These are phyloP conservation scores for Neoboletus brunneissimus DNA, from an alignment of 768 basidiomycete genomes.

Conservation along the genomic window DNA sequence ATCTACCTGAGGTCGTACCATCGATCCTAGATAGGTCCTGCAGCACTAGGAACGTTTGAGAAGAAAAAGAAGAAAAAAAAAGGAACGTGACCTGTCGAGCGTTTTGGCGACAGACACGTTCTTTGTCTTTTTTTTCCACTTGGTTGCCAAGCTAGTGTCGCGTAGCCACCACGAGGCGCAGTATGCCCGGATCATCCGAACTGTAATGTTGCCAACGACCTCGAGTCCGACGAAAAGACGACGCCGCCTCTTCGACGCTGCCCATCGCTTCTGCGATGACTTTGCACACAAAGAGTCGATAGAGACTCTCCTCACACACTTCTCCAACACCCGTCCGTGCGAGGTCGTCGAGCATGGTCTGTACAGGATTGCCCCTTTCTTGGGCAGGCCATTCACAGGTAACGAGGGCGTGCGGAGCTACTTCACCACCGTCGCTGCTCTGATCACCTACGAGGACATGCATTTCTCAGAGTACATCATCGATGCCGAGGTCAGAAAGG, in stretches of 20 bases:
- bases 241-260: slow-evolving; percentile 40
- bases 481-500: slow-evolving; percentile 48
- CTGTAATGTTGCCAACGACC: neutral
- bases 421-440: slow-evolving; percentile 44
- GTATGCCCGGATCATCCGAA: neutral
- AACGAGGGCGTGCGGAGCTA: slow-evolving; percentile 44
- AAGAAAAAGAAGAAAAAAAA: neutral
- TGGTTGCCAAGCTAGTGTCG: neutral
- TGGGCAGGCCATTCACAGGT: slow-evolving; percentile 51
- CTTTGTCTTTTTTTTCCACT: neutral
- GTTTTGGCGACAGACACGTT: neutral
- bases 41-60: neutral
- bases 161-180: neutral
- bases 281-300: slow-evolving; percentile 46
- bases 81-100: neutral
- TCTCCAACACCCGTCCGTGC: slow-evolving; percentile 44
- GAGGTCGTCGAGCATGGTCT: slow-evolving; percentile 57
- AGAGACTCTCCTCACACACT: slow-evolving; percentile 46
- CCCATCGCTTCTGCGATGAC: slow-evolving; percentile 48
- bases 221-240: neutral
- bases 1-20: slow-evolving; percentile 1
- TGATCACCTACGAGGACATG: slow-evolving; percentile 51
- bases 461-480: slow-evolving; percentile 54
- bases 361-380: slow-evolving; percentile 53
- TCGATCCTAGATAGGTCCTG: neutral